Evolutionary conservation across 2,329 filamentous ascomycete genomes (phyloP).

Genomic region (Leptographium flavum): DNA sequence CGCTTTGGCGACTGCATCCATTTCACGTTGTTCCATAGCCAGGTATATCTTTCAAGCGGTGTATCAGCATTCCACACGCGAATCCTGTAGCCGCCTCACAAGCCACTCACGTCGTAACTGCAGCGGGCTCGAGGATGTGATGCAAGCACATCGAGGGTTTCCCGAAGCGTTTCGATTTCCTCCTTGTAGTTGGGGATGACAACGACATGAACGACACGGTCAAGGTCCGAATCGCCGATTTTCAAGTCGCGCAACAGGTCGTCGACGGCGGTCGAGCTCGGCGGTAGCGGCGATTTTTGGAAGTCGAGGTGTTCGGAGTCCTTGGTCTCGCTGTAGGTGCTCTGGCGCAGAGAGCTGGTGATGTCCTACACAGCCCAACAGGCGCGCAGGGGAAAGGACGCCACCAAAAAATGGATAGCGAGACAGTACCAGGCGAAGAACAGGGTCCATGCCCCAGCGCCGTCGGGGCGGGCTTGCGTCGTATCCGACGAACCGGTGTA

Average conservation of each 20-base stretch:
- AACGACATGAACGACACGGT: slow-evolving; percentile 47
- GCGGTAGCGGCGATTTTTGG: slow-evolving; percentile 38
- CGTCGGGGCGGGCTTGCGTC: slow-evolving; percentile 20
- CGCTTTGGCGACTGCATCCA: slow-evolving; percentile 46
- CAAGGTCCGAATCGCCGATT: slow-evolving; percentile 22
- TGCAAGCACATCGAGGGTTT: slow-evolving; percentile 55
- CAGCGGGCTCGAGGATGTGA: slow-evolving; percentile 48
- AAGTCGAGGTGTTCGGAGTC: slow-evolving; percentile 29
- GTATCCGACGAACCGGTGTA: slow-evolving; percentile 27
- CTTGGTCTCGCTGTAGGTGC: slow-evolving; percentile 27
- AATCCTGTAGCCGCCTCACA: too few relatives aligned
- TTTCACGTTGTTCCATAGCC: slow-evolving; percentile 58
- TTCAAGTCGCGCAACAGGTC: slow-evolving; percentile 34
- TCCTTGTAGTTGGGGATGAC: slow-evolving; percentile 65
- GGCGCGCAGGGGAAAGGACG: slow-evolving; percentile 46
- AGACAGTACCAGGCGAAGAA: slow-evolving; percentile 52
- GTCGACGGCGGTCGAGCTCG: slow-evolving; percentile 40
- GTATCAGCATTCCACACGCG: not conserved
- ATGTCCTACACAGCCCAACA: slow-evolving; percentile 47
- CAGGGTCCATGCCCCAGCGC: slow-evolving; percentile 34
- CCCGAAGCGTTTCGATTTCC: slow-evolving; percentile 50
- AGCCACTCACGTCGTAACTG: slow-evolving; percentile 55
- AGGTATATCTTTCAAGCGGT: slow-evolving; percentile 42
- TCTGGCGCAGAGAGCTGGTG: slow-evolving; percentile 33
- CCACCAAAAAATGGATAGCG: slow-evolving; percentile 49